Evolutionary conservation across 1,139 yeast genomes (phyloP), one percentile per base, ranked within the genome.

Genomic region (Sugiyamaella pinicola): DNA sequence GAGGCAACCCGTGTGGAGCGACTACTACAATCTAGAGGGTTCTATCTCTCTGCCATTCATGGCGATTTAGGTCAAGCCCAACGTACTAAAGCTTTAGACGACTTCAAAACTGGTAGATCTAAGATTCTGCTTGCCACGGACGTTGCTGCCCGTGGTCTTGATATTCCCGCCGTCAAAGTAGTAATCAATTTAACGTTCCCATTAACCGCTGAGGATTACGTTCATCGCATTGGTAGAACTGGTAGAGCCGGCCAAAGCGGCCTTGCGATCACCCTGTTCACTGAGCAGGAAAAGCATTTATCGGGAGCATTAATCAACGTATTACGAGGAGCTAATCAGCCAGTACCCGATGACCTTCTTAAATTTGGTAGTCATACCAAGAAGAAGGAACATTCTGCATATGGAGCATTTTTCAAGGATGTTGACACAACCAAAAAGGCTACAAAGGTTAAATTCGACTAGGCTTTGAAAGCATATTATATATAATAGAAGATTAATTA

Each of bases 161-260:
- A 93, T 72, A 93, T 93, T 63, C 99, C 99, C 49, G 89, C 95
- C 63, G 99, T 93, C 61, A 93, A 91, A 71, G 88, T 90, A 28
- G 99, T 93, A 47, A 90, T 93, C 69, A 93, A 93, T 71, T 78
- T 95, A 71, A 93, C 99, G 3, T 93, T 93, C 84, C 99, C 99
- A 48, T 80, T 95, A 64, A 93, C 99, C 0, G 95, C 89, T 21
- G 99, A 93, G 73, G 99, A 95, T 74, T 93, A 93, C 66, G 99
- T 93, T 47, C 99, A 93, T 71, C 83, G 99, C 74, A 93, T 93
- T 63, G 99, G 99, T 61, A 85, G 99, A 78, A 93, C 99, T 15
- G 99, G 99, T 58, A 85, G 99, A 75, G 99, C 99, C 13, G 99
- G 99, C 42, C 89, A 87, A 71, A 78, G 90, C 1, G 99, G 99